Evolutionary conservation across 1,139 yeast species (phyloP).

Genomic region (Taiozyma sp.): DNA sequence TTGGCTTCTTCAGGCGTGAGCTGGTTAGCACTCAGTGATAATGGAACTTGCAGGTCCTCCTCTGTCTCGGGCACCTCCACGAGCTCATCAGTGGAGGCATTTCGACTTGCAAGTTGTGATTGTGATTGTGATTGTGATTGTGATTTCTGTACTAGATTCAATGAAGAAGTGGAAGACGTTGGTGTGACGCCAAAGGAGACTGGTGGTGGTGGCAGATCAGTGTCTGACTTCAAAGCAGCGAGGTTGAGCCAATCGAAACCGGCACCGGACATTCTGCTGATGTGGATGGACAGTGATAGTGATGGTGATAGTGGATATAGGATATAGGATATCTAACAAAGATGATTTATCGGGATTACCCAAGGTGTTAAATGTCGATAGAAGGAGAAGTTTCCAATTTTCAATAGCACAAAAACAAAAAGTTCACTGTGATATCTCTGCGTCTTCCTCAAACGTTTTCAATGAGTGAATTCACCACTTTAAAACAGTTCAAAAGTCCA

Average conservation of each 20-base stretch:
- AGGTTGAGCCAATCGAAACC: constrained; percentile 41
- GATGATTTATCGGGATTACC: too few species aligned
- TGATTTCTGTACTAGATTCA: constrained; percentile 4
- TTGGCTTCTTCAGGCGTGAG: constrained; percentile 59
- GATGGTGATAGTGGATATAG: too few species aligned
- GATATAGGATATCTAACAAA: too few species aligned
- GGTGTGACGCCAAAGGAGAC: constrained; percentile 32
- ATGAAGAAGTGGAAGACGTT: constrained; percentile 16
- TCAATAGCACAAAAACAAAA: too few species aligned
- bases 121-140: not conserved
- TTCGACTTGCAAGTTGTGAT: not conserved
- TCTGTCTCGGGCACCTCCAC: constrained; percentile 8
- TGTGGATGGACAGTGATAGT: too few species aligned
- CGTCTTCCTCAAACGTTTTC: too few species aligned
- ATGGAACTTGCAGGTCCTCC: constrained; percentile 37
- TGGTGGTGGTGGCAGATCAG: constrained; percentile 31
- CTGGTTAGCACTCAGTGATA: constrained; percentile 57
- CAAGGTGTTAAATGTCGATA: too few species aligned
- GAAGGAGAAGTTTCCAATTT: too few species aligned
- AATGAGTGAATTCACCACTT: too few species aligned
- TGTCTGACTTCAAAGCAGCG: constrained; percentile 25
- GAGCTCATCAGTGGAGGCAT: not conserved
- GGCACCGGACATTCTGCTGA: constrained; percentile 25
- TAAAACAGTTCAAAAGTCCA: too few species aligned
- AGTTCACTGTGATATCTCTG: too few species aligned